Percentiles rank a stretch among this genome's conserved stretches.
Evolutionary conservation across 2,329 filamentous ascomycete genomes (phyloP).

Genomic region (Fusarium gaditjirri): DNA sequence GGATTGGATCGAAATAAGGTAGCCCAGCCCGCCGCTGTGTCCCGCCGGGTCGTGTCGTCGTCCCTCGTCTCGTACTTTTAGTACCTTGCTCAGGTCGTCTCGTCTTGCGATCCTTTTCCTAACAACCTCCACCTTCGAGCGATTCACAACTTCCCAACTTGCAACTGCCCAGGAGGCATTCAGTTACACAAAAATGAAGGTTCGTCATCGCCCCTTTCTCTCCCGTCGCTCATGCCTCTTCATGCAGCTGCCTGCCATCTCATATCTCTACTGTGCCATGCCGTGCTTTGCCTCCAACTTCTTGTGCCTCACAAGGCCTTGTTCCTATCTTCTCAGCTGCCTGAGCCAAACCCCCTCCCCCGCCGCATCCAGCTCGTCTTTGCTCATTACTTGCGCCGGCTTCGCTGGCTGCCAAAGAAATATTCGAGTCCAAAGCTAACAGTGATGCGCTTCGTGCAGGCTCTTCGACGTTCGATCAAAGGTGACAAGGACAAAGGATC

Average conservation of each 20-base stretch:
- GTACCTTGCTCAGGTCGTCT: constrained; percentile 29
- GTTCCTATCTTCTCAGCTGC: constrained; percentile 11
- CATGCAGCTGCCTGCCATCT: constrained; percentile 6
- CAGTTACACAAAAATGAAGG: constrained; percentile 53
- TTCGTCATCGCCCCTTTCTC: constrained; percentile 44
- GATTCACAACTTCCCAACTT: constrained; percentile 41
- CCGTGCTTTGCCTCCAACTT: constrained; percentile 10
- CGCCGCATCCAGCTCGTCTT: constrained; percentile 13
- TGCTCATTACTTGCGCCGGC: constrained; percentile 22
- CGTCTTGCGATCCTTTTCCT: constrained; percentile 37
- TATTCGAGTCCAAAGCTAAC: constrained; percentile 51
- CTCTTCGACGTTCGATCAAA: constrained; percentile 88
- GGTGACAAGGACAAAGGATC: constrained; percentile 84
- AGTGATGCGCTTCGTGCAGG: constrained; percentile 64
- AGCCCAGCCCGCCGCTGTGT: constrained; percentile 31
- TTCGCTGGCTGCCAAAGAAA: constrained; percentile 23
- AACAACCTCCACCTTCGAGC: constrained; percentile 32
- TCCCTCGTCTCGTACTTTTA: constrained; percentile 1
- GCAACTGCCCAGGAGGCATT: constrained; percentile 45
- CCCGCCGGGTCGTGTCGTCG: constrained; percentile 27
- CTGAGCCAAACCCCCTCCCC: constrained; percentile 22
- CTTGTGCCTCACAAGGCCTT: constrained; percentile 14
- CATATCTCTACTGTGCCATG: constrained; percentile 9
- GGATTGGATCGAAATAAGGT: constrained; percentile 41
- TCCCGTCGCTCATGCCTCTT: constrained; percentile 26